phyloP scores from a whole-genome alignment of 768 basidiomycete genomes.

The Lactarius hengduanensis region DNA sequence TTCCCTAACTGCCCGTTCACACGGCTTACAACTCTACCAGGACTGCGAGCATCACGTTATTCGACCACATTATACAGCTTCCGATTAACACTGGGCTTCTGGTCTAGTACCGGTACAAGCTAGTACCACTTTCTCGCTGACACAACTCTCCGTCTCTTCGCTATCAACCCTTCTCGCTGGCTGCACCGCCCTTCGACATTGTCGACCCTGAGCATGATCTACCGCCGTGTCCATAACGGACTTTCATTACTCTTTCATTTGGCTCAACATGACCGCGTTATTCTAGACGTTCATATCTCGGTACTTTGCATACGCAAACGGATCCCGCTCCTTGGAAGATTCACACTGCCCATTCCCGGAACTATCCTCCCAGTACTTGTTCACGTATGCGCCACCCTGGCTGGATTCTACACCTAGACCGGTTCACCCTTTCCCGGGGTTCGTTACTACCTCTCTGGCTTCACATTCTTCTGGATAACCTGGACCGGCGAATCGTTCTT shows the following conservation, averaged over 20 bases:
- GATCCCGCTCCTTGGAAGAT: conserved; percentile 20
- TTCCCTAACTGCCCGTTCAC: background rate
- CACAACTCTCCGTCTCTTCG: conserved; percentile 9
- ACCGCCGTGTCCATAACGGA: conserved; percentile 14
- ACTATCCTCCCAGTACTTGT: conserved; percentile 14
- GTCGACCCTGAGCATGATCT: conserved; percentile 19
- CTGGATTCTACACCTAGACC: conserved; percentile 11
- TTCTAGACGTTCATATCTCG: conserved; percentile 20
- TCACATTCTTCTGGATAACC: conserved; percentile 27
- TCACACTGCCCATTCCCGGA: conserved; percentile 24
- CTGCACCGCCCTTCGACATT: conserved; percentile 18
- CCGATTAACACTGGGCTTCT: conserved; percentile 8
- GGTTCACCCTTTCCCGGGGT: conserved; percentile 23
- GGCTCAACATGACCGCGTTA: conserved; percentile 16
- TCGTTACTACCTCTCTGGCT: conserved; percentile 18
- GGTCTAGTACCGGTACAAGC: conserved; percentile 6
- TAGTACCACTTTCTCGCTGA: conserved; percentile 2
- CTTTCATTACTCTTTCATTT: conserved; percentile 9
- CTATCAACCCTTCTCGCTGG: background rate
- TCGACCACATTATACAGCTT: background rate
- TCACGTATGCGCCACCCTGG: conserved; percentile 14
- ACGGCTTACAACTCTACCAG: background rate
- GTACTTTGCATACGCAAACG: conserved; percentile 22
- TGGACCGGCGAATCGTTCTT: conserved; percentile 24
- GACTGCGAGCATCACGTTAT: background rate